Percentiles rank a stretch among this genome's conserved stretches.
Evolutionary conservation across 129 eudicot species (phyloP).

Genomic region (Smallanthus sonchifolius): DNA sequence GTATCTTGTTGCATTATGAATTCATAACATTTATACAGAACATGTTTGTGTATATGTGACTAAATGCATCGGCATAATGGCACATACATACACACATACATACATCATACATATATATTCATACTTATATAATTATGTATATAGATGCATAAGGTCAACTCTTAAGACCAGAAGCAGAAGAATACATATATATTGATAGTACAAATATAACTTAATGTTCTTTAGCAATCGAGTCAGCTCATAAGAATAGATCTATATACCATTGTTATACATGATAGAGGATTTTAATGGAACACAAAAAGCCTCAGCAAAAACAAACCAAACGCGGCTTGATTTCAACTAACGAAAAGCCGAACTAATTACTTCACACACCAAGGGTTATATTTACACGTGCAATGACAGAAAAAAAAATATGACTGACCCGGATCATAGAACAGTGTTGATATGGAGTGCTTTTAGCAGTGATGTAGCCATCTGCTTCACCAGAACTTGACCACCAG

Average conservation of each 20-base stretch:
- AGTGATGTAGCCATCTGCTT: constrained; percentile 99
- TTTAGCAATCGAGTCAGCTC: neutral
- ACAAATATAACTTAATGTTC: neutral
- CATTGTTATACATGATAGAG: constrained; percentile 11
- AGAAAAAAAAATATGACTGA: neutral
- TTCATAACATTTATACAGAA: neutral
- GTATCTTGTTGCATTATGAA: neutral
- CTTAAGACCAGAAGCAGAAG: neutral
- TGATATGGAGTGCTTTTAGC: constrained; percentile 95
- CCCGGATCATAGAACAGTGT: constrained; percentile 59
- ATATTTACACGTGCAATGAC: constrained; percentile 23
- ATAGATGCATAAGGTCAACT: neutral
- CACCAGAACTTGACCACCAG: constrained; percentile 96
- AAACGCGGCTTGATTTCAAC: neutral
- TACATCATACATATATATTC: neutral
- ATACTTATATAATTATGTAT: neutral
- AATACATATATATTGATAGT: neutral
- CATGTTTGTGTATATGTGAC: neutral
- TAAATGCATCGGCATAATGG: neutral
- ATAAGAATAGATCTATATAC: constrained; percentile 27
- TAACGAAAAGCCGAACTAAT: constrained; percentile 11
- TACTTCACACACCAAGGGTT: constrained; percentile 32
- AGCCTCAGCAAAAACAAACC: constrained; percentile 16
- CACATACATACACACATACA: neutral
- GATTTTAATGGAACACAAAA: neutral